Conservation (phyloP, 768 basidiomycete species). For the Tubosaeta sp. region DNA sequence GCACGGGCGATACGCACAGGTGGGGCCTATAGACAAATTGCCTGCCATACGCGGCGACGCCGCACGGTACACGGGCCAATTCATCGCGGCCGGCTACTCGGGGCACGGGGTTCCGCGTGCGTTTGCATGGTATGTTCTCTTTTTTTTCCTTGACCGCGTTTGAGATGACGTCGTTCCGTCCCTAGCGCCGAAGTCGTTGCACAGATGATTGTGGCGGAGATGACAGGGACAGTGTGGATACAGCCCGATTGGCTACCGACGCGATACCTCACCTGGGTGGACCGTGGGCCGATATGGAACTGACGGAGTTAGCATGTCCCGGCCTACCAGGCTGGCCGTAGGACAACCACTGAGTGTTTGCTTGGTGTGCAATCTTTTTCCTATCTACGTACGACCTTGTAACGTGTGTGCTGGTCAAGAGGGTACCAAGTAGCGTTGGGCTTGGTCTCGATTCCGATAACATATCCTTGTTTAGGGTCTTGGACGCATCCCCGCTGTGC, state of each 20-base stretch:
- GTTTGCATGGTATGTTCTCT: conserved; percentile 31
- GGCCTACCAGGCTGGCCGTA: no score
- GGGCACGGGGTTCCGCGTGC: conserved; percentile 83
- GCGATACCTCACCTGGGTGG: conserved; percentile 41
- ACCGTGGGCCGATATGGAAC: not conserved
- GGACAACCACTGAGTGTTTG: no score
- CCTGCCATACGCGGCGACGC: conserved; percentile 11
- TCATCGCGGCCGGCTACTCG: conserved; percentile 65
- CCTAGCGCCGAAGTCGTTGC: conserved; percentile 58
- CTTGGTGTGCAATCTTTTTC: no score
- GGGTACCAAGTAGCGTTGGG: no score
- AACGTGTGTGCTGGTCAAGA: no score
- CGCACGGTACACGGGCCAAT: conserved; percentile 50
- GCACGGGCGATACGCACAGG: conserved; percentile 43
- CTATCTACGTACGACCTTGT: no score
- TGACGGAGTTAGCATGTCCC: no score
- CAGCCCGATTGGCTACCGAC: conserved; percentile 62
- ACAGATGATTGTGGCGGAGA: conserved; percentile 52
- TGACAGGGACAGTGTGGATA: conserved; percentile 43
- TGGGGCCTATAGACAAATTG: conserved; percentile 52
- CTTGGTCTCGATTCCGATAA: no score
- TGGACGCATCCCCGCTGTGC: no score
- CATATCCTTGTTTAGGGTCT: no score
- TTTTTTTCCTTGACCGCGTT: no score
- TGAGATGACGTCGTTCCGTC: no score